Evolutionary conservation across 495 filamentous ascomycete species (phyloP).

Genomic region (Mycothermus thermophilus): DNA sequence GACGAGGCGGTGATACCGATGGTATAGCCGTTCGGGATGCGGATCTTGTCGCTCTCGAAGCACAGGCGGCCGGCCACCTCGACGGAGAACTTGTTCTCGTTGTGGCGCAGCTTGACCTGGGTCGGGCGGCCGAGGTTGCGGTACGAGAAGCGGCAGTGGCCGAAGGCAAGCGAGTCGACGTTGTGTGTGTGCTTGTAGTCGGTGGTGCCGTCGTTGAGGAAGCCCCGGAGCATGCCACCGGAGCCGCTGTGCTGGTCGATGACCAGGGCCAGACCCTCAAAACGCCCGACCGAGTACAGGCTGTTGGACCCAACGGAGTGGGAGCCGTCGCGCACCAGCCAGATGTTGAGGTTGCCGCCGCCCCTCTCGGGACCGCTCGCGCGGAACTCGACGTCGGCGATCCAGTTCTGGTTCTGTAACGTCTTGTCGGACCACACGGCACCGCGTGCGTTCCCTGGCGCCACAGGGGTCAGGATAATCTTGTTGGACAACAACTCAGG

Average conservation of each 20-base stretch:
- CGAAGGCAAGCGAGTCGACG: conserved; percentile 80
- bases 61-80: conserved; percentile 69
- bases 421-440: conserved; percentile 65
- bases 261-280: conserved; percentile 77
- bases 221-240: conserved; percentile 71
- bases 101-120: conserved; percentile 58
- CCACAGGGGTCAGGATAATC: conserved; percentile 78
- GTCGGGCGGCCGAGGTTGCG: conserved; percentile 80
- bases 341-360: conserved; percentile 82
- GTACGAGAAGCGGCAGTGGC: conserved; percentile 81
- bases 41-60: conserved; percentile 68
- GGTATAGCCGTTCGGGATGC: conserved; percentile 64
- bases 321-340: conserved; percentile 68
- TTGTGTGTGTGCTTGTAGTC: conserved; percentile 68
- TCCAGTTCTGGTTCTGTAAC: conserved; percentile 53
- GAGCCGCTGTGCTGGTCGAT: conserved; percentile 78
- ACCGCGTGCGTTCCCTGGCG: conserved; percentile 73
- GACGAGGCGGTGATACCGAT: conserved; percentile 81
- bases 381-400: conserved; percentile 72
- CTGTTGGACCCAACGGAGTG: conserved; percentile 51
- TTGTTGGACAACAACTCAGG: conserved; percentile 80
- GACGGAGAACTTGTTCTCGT: conserved; percentile 53
- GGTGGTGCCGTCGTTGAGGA: conserved; percentile 79
- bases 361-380: conserved; percentile 73
- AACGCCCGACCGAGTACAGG: conserved; percentile 67